Evolutionary conservation across 225 moss, liverwort and hornwort species (phyloP), one percentile per base, ranked within the genome.

Genomic region (Antitrichia curtipendula): DNA sequence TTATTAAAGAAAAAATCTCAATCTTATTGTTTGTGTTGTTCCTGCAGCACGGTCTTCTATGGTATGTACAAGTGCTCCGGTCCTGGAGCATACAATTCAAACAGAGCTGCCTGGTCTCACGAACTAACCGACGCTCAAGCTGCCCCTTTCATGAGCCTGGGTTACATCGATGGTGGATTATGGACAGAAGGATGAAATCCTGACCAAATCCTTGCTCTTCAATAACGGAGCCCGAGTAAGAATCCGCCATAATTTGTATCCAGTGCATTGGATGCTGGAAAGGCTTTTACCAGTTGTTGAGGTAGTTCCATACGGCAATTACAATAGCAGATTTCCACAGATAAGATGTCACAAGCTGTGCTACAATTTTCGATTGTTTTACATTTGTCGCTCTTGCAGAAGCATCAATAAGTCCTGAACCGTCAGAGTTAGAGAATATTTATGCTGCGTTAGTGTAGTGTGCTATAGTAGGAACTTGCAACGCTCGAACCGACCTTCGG

Each of bases 1-100:
- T 15, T 31, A 11, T 12, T 28, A 10, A 12, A 43, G 53, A 49
- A 20, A 22, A 23, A 20, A 15, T 68, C 78, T 71, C 24, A 71
- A 41, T 41, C 4, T 61, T 50, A 16, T 16, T 77, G 58, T 10
- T 69, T 53, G 49, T 58, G 18, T 36, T 29, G 40, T 56, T 70
- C 41, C 9, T 85, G 86, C 91, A 95, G 95, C 23, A 93, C 95
- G 40, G 93, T 93, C 8, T 93, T 82, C 81, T 95, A 92, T n/a
- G 95, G 95, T 5, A 90, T 88, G 82, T 93, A 95, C 88, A 87
- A 91, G 62, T 92, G 92, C 76, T 92, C 78, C 28, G 95, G 95
- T 32, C 90, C 91, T 17, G 95, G 95, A 16, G 91, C 95, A 64
- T 90, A 89, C 83, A 52, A 88, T 47, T 66, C 83, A 8, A 87